A percentile compares a stretch with the other conserved stretches of the same genome.
Evolutionary conservation across 306 rosid species (phyloP).

Genomic region (Gleditsia sinensis): DNA sequence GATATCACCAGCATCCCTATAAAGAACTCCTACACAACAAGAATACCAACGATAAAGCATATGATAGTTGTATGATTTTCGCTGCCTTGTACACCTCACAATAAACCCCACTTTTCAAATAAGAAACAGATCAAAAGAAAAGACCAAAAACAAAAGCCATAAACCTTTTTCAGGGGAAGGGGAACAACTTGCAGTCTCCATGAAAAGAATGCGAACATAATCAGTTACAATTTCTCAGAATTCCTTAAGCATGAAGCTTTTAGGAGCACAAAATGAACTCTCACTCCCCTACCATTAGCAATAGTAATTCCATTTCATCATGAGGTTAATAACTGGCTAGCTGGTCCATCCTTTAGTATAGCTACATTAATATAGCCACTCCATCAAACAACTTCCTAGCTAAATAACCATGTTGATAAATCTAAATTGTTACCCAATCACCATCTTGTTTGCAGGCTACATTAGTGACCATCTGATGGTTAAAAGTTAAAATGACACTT

Average conservation of each 20-base stretch:
- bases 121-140: background rate
- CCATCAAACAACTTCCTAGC: background rate
- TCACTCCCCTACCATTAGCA: slow-evolving; percentile 11
- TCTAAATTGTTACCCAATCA: slow-evolving; percentile 3
- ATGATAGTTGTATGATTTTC: no score
- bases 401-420: background rate
- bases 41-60: slow-evolving; percentile 30
- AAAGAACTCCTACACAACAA: slow-evolving; percentile 78
- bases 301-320: slow-evolving; percentile 14
- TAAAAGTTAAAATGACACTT: background rate
- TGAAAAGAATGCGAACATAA: background rate
- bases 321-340: background rate
- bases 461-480: slow-evolving; percentile 12
- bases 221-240: background rate
- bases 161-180: background rate
- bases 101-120: slow-evolving; percentile 11
- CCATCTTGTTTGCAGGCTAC: background rate
- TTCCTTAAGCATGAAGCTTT: background rate
- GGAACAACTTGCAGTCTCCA: background rate
- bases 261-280: background rate
- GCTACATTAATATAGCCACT: background rate
- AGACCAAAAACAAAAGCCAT: background rate
- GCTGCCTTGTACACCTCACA: background rate
- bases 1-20: slow-evolving; percentile 95
- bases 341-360: background rate